A percentile compares a stretch with the other conserved stretches of the same genome.
Evolutionary conservation across 169 alveolate genomes (phyloP).

Genomic region (Plasmodium gaboni): DNA sequence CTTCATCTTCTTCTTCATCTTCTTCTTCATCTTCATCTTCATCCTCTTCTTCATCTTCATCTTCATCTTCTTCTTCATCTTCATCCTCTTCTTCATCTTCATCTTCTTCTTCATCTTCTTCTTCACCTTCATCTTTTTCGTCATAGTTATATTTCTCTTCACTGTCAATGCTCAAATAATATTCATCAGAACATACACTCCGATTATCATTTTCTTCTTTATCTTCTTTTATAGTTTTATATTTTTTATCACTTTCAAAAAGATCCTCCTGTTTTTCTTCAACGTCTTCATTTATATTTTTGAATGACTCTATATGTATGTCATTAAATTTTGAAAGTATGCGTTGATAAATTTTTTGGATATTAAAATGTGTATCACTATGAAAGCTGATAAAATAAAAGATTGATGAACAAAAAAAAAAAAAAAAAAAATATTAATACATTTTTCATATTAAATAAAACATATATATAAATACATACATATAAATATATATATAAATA

Average conservation of each 20-base stretch:
- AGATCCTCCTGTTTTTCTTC: background rate
- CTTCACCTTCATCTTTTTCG: background rate
- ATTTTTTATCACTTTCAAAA: conserved; percentile 4
- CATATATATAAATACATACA: no score
- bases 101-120: background rate
- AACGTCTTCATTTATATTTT: background rate
- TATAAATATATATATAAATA: no score
- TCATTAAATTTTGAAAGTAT: no score
- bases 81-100: background rate
- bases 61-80: background rate
- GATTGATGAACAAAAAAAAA: background rate
- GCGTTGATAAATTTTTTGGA: no score
- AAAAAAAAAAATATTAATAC: background rate
- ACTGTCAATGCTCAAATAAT: conserved; percentile 21
- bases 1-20: background rate
- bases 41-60: background rate
- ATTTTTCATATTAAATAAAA: no score
- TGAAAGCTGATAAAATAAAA: no score
- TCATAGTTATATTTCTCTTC: background rate
- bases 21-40: background rate
- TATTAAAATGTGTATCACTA: no score
- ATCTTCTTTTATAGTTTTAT: background rate
- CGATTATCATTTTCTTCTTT: background rate
- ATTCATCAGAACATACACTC: conserved; percentile 6
- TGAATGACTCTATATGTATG: background rate